Evolutionary conservation across 2,329 filamentous ascomycete species (phyloP), one percentile per base, ranked within the genome.

Genomic region (Penicillium rolfsii): DNA sequence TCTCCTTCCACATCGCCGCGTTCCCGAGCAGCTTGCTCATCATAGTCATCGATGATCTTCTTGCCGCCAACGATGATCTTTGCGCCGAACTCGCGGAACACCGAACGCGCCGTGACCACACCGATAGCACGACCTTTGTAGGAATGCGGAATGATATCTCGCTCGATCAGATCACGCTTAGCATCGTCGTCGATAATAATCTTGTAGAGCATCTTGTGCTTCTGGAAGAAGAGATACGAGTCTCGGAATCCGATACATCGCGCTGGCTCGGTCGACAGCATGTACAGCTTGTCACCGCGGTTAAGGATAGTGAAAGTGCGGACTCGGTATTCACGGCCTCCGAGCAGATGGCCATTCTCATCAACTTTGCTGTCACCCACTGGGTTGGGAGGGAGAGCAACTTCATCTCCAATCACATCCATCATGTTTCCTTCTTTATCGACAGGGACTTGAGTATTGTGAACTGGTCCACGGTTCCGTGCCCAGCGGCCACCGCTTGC

Each of bases 111-210:
- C 16, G 95, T 97, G 50, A 97, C 93, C 30, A 99, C 93, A 75
- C 95, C 95, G 75, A 99, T 99, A 5, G 94, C 92, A 56, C 95
- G 91, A 62, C 95, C 95, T 78, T 98, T 99, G 87, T 99, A 99
- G 30, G 93, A 97, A 81, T 97, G 95, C 1, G 95, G 95, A 65
- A 99, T 97, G 73, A 99, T 90, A 5, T 96, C 91, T 62, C 95
- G 88, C 68, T 96, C 92, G 73, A 99, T 99, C 81, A 99, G 86
- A 77, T 98, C 93, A 62, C 90, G 88, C 82, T 99, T 99, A 78
- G 96, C 94, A n/a, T 95, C 90, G 67, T 99, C 95, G 70, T 93
- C 93, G 59, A 98, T 91, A 71, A 99, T 97, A 72, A 99, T 97
- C 81, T 99, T 99, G 85, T 93, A 95, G 14, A 99, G 89, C 71